phyloP scores from a whole-genome alignment of 106 monocot genomes.

The Allium cepa region DNA sequence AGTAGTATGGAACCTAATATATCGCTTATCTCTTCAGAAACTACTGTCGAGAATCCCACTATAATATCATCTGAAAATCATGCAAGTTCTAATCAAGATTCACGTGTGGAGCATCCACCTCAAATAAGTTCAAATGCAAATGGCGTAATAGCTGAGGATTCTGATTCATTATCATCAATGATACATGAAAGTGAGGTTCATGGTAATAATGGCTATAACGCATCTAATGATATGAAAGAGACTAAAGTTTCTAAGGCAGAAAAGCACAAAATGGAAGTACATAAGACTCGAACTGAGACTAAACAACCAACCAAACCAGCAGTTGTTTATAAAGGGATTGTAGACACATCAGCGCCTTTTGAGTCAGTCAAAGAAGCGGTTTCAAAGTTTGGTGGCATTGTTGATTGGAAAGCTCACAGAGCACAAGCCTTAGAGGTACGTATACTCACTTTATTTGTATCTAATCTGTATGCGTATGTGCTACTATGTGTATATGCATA shows the following conservation, averaged over 20 bases:
- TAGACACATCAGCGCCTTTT: conserved; percentile 63
- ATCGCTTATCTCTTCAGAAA: not conserved
- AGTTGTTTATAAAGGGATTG: conserved; percentile 20
- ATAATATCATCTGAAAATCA: not conserved
- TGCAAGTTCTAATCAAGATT: not conserved
- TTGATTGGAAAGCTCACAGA: conserved; percentile 72
- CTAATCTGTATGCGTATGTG: no score
- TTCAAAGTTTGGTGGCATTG: conserved; percentile 47
- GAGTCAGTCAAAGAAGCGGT: conserved; percentile 66
- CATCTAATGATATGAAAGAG: not conserved
- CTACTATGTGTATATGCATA: not conserved
- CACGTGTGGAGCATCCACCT: not conserved
- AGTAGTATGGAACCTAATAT: not conserved
- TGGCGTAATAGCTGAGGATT: not conserved
- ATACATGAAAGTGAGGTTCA: conserved; percentile 3
- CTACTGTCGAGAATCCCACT: not conserved
- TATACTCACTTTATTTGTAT: no score
- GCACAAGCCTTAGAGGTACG: conserved; percentile 42
- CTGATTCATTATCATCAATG: conserved; percentile 3
- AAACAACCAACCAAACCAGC: conserved; percentile 7
- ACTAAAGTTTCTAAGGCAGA: not conserved
- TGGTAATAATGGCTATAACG: not conserved
- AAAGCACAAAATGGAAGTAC: conserved; percentile 1
- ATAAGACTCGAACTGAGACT: conserved; percentile 10
- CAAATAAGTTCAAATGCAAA: not conserved